Base-by-base conservation (phyloP, 2,329 filamentous ascomycete genomes). In the Colletotrichum orchidophilum region DNA sequence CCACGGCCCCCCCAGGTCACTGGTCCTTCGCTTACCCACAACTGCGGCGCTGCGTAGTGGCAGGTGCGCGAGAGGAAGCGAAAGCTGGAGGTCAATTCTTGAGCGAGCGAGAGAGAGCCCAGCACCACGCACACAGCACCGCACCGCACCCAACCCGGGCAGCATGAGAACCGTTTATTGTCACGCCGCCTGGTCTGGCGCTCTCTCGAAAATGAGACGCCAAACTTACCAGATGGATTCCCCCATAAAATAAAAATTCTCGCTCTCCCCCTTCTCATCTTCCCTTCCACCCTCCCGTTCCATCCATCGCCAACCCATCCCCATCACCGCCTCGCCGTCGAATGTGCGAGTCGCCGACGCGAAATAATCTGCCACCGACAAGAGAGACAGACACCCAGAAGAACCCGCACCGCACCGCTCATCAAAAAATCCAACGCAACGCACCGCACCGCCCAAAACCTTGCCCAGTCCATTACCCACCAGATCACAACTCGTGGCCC, bases 181-280 rank as follows among this genome's bases (percentile, higher is more conserved):
- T 74, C 73, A 74, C 71, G 73, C 71, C 73, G 71, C 73, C 73
- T 73, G 68, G 68, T 71, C 64, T 64, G 73, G 71, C 73, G 67
- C 71, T 73, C 63, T 63, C 55, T 69, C 69, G 63, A 74, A 80
- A 80, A 80, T 80, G 78, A 80, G 78, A 80, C 78, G 78, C 78
- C 78, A 79, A 79, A 77, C 77, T 68, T 73, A 71, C 73, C 76
- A 77, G 76, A 80, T 79, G 79, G 76, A 78, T 75, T 76, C 79
- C 78, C 79, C 79, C 78, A 79, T 80, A 80, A 79, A 76, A 76
- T 76, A 74, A 75, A 75, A 74, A 72, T 71, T 72, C 70, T 70
- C 71, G 67, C 67, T 63, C 52, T 70, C 74, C 73, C 70, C 71
- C 70, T 65, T 71, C 65, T 60, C 71, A 63, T 70, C 66, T 68